Evolutionary conservation across 805 yeast species (phyloP), one percentile per base, ranked within the genome.

Genomic region (Tetrapisispora nanseiensis): DNA sequence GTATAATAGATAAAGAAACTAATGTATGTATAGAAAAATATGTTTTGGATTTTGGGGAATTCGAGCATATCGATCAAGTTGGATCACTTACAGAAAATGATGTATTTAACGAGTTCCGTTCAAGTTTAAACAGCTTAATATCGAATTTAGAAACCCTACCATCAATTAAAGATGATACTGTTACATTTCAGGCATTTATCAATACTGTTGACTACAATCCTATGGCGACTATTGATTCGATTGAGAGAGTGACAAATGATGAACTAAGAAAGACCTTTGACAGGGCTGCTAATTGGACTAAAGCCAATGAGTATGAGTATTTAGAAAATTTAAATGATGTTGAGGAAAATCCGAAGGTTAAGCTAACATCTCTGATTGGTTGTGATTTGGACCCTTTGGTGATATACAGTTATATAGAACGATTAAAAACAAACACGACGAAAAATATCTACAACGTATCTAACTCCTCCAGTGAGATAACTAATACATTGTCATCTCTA

Each of bases 381-480:
- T 67, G 70, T 24, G 69, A 67, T 43, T 49, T 63, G 15, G 71
- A 69, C 0, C 68, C 71, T 0, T 39, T 71, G 15, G 56, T 69
- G 2, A 61, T 74, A 35, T 68, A 66, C 40, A 57, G 67, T 20
- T 67, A 65, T 37, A 55, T 63, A 15, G 68, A 64, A 40, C 37
- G 37, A 16, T 29, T 50, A 27, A 22, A 30, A n/a, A 18, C 18
- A 23, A 19, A 19, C 18, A 10, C 9, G 6, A 23, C 20, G 3
- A 32, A 40, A n/a, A 13, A 27, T 29, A 33, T 44, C n/a, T 46
- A 41, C 29, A 21, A 3, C 2, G 18, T 16, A 3, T 19, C 12
- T 10, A 33, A 38, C 5, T 29, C 18, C 8, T 9, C 13, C 4
- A n/a, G 32, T 29, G 32, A 29, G 8, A 29, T 29, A 4, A 4